These are phyloP conservation scores for Dendrocalamus latiflorus DNA, from an alignment of 202 grass and related monocot genomes.

Conservation along the genomic window DNA sequence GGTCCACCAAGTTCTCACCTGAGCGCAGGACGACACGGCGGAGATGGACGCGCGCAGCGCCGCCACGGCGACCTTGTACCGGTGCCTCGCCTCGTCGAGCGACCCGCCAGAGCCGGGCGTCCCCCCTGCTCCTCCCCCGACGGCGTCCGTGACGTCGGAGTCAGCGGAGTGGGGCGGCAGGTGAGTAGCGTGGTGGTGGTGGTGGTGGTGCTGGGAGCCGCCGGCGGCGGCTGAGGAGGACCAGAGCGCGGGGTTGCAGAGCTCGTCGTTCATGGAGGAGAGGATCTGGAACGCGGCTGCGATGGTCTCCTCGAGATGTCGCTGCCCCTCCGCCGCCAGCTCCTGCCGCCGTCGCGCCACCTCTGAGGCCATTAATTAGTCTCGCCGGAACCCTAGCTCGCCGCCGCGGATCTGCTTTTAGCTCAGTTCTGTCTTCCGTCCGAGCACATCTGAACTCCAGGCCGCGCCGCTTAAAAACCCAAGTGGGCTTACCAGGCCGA, in stretches of 20 bases:
- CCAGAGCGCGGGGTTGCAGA: slow-evolving; percentile 96
- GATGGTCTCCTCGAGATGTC: slow-evolving; percentile 88
- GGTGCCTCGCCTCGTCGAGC: slow-evolving; percentile 85
- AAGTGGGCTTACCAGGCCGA: too few species aligned
- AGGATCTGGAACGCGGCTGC: slow-evolving; percentile 88
- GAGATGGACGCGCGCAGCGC: slow-evolving; percentile 61
- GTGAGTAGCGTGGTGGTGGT: not conserved
- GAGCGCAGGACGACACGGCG: slow-evolving; percentile 45
- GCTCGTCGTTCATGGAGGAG: slow-evolving; percentile 97
- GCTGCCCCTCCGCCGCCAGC: slow-evolving; percentile 70
- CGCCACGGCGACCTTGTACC: slow-evolving; percentile 66
- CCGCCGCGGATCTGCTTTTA: not conserved
- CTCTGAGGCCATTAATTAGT: slow-evolving; percentile 27
- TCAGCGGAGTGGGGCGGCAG: slow-evolving; percentile 18
- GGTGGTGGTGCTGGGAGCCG: slow-evolving; percentile 5
- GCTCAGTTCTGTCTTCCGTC: too few species aligned
- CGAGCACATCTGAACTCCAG: too few species aligned
- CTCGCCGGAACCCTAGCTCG: slow-evolving; percentile 38
- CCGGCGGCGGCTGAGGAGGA: slow-evolving; percentile 25
- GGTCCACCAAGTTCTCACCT: slow-evolving; percentile 26
- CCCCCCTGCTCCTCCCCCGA: slow-evolving; percentile 16
- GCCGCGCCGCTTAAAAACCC: too few species aligned
- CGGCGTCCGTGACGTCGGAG: slow-evolving; percentile 38
- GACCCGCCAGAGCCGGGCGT: slow-evolving; percentile 57
- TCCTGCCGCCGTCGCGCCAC: slow-evolving; percentile 58